These are phyloP conservation scores for Cicer judaicum DNA, from an alignment of 306 rosid species.

Conservation along the genomic window DNA sequence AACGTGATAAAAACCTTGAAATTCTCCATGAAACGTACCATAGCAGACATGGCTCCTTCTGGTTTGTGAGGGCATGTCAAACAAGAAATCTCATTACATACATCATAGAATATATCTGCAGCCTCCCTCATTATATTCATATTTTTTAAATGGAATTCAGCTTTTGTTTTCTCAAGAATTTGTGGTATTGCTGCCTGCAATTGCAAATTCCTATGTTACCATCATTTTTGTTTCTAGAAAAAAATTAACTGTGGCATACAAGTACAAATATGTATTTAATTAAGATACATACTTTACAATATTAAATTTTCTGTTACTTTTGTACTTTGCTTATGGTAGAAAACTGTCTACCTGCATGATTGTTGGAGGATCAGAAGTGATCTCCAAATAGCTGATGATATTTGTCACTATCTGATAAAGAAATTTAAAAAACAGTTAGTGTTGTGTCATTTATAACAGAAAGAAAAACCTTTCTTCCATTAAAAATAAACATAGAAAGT, in stretches of 20 bases:
- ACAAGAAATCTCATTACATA: slow-evolving; percentile 61
- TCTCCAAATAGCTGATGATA: slow-evolving; percentile 54
- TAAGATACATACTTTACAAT: slow-evolving; percentile 1
- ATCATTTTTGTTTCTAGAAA: background rate
- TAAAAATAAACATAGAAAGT: too few species aligned
- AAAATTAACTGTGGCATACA: background rate
- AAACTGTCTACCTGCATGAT: slow-evolving; percentile 59
- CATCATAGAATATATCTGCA: slow-evolving; percentile 53
- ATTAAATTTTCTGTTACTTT: background rate
- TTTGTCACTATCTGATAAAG: slow-evolving; percentile 51
- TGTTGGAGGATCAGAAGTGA: slow-evolving; percentile 62
- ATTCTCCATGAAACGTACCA: slow-evolving; percentile 51
- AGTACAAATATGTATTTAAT: background rate
- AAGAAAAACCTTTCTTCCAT: background rate
- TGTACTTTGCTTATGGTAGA: background rate
- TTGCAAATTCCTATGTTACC: background rate
- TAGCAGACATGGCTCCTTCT: slow-evolving; percentile 66
- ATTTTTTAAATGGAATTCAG: slow-evolving; percentile 51
- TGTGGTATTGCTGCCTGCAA: slow-evolving; percentile 68
- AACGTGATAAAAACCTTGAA: slow-evolving; percentile 2
- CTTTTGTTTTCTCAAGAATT: slow-evolving; percentile 56
- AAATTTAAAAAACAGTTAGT: background rate
- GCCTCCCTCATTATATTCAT: slow-evolving; percentile 51
- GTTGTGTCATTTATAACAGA: background rate
- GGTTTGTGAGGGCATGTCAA: slow-evolving; percentile 71